Evolutionary conservation across 768 basidiomycete genomes (phyloP).

Genomic region (Tylopilus sp.): DNA sequence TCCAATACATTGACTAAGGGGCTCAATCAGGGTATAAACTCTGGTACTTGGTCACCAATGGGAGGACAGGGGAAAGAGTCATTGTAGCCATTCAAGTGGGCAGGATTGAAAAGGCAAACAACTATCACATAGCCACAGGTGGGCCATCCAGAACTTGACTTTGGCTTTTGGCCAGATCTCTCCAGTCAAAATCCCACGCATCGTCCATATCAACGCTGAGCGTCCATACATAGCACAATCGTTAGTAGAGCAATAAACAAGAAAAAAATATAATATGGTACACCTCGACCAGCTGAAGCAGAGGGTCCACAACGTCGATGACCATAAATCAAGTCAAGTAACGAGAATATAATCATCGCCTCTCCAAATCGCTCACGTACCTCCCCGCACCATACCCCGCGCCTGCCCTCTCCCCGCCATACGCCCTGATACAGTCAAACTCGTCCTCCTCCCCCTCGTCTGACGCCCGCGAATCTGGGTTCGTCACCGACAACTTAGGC

Average conservation of each 20-base stretch:
- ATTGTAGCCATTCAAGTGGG: no score
- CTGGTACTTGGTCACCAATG: no score
- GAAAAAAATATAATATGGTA: neutral
- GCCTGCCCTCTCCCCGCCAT: slow-evolving; percentile 29
- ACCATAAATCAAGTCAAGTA: slow-evolving; percentile 7
- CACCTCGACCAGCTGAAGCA: neutral
- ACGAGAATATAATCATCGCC: neutral
- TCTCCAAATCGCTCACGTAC: slow-evolving; percentile 47
- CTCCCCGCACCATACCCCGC: slow-evolving; percentile 41
- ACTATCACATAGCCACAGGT: no score
- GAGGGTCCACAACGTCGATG: neutral
- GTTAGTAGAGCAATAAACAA: neutral
- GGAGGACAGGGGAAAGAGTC: no score
- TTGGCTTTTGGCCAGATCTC: no score
- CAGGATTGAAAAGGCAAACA: no score
- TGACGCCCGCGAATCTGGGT: slow-evolving; percentile 24
- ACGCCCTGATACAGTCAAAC: slow-evolving; percentile 60
- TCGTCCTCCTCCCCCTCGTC: slow-evolving; percentile 35
- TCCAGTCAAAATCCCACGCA: no score
- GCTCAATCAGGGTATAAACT: no score
- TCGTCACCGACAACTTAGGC: slow-evolving; percentile 24
- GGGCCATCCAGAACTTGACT: no score
- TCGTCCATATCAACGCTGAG: no score
- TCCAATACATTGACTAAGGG: no score
- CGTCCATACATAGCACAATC: neutral